A percentile compares a stretch with the other conserved stretches of the same genome.
Evolutionary conservation across 352 stramenopile genomes (phyloP).

Genomic region (Phytophthora podocarpi): DNA sequence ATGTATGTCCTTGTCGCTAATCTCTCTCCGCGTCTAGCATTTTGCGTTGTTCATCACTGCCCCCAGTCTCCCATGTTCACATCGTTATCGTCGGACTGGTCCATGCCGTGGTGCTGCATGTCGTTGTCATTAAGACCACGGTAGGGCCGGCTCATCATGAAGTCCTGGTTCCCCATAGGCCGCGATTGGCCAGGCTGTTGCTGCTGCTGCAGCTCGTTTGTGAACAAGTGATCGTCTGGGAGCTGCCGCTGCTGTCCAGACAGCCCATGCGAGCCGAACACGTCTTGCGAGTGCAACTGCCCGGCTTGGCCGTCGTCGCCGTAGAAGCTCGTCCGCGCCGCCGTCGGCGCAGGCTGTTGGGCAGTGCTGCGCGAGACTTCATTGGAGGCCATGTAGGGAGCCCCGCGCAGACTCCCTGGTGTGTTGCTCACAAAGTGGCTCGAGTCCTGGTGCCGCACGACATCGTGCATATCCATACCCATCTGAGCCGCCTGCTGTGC

Average conservation of each 20-base stretch:
- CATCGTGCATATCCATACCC: constrained; percentile 63
- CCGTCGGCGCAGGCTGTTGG: constrained; percentile 36
- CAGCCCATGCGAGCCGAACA: constrained; percentile 51
- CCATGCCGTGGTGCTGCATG: constrained; percentile 51
- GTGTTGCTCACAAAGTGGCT: constrained; percentile 33
- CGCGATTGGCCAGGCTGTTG: constrained; percentile 46
- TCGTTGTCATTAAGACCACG: constrained; percentile 45
- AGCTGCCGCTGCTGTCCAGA: constrained; percentile 43
- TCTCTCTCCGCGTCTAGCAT: constrained; percentile 6
- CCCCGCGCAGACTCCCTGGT: constrained; percentile 20
- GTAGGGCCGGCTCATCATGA: constrained; percentile 52
- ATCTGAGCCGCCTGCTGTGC: constrained; percentile 53
- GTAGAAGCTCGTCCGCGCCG: constrained; percentile 48
- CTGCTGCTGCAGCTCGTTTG: constrained; percentile 47
- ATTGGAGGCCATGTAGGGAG: constrained; percentile 28
- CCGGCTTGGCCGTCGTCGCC: constrained; percentile 40
- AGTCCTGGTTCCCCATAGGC: constrained; percentile 51
- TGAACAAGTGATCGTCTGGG: constrained; percentile 48
- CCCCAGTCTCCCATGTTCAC: constrained; percentile 70
- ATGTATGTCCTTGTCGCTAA: constrained; percentile 7
- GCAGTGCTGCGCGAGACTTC: constrained; percentile 27
- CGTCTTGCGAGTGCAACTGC: constrained; percentile 54
- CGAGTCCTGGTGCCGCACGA: constrained; percentile 52
- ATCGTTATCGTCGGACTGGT: constrained; percentile 50
- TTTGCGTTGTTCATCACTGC: constrained; percentile 26